Base-by-base conservation (phyloP, 768 basidiomycete genomes). In the Boletus sp. region DNA sequence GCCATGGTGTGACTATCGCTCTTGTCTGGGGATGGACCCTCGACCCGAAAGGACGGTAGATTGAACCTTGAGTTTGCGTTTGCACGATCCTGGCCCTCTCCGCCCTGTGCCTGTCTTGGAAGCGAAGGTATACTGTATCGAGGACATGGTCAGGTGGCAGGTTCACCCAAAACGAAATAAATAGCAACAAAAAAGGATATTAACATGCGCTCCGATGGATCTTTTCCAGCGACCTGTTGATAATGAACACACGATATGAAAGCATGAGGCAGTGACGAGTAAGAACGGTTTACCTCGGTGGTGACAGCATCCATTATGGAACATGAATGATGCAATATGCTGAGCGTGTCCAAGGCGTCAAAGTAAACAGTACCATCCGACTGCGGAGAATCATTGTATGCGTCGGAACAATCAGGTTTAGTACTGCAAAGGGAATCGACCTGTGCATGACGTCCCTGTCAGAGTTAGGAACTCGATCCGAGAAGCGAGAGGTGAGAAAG, bases 351-450 rank as follows among this genome's bases (percentile, higher is more conserved):
- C 32, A 69, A 7, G 19, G 64, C 59, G 25, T 64, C 59, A 51
- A 64, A 68, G 51, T 69, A 66, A n/a, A 68, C 32, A 0, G 66
- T 68, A 27, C 39, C 48, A 14, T 53, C 46, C 1, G 68, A 65
- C 19, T 15, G 23, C 4, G 56, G 46, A 23, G 51, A 57, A 42
- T 48, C 53, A 2, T 40, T 32, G 17, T 17, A 15, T 3, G 51
- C 34, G 23, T 54, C 51, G 39, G 21, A 56, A 52, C 52, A 54
- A 50, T 10, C 7, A 21, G 27, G 34, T 29, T 27, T 47, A 27
- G 33, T n/a, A 23, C 29, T 10, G 14, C 41, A 29, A 40, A 34
- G 44, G 40, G 49, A 41, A 38, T 53, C 50, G 42, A 41, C 51
- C 55, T 56, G 59, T 40, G 50, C 27, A 39, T 2, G 5, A 54